A percentile compares a stretch with the other conserved stretches of the same genome.
These are phyloP conservation scores for Talaromyces sp. DNA, from an alignment of 2,329 filamentous ascomycete genomes.

Conservation along the genomic window DNA sequence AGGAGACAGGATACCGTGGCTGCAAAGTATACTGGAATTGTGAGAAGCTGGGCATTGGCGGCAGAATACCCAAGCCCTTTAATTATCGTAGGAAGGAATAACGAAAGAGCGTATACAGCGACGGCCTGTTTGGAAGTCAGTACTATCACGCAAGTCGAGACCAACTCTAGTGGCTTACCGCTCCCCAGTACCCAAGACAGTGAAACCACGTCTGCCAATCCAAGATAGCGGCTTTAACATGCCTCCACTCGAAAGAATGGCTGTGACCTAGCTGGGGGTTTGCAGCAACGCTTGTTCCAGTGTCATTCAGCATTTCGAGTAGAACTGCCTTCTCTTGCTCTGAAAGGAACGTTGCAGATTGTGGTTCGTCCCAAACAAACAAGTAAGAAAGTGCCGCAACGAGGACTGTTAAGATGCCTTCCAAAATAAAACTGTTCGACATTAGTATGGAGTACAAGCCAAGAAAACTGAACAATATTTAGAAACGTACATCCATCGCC, in stretches of 20 bases:
- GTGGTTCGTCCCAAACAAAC: slow-evolving; percentile 33
- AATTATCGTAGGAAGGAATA: slow-evolving; percentile 34
- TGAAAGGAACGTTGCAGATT: slow-evolving; percentile 37
- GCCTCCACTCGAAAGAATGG: slow-evolving; percentile 24
- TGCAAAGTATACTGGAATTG: slow-evolving; percentile 20
- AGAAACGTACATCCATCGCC: slow-evolving; percentile 27
- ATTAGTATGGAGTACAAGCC: background rate
- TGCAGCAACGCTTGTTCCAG: slow-evolving; percentile 15
- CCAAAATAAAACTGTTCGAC: slow-evolving; percentile 46
- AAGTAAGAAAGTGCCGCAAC: slow-evolving; percentile 45
- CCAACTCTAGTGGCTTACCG: background rate
- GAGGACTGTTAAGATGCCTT: slow-evolving; percentile 64
- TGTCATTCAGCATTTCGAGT: slow-evolving; percentile 33
- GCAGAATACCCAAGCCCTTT: slow-evolving; percentile 38
- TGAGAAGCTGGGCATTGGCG: slow-evolving; percentile 41
- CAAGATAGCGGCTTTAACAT: slow-evolving; percentile 33
- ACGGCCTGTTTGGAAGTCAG: background rate
- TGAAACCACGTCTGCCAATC: slow-evolving; percentile 36
- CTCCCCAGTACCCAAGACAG: background rate
- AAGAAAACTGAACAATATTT: background rate
- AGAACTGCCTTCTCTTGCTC: slow-evolving; percentile 36
- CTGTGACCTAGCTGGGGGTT: background rate
- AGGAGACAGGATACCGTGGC: slow-evolving; percentile 11
- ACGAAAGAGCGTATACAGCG: slow-evolving; percentile 21
- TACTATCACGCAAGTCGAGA: background rate